Evolutionary conservation across 306 rosid genomes (phyloP).

Genomic region (Quercus aquifolioides): DNA sequence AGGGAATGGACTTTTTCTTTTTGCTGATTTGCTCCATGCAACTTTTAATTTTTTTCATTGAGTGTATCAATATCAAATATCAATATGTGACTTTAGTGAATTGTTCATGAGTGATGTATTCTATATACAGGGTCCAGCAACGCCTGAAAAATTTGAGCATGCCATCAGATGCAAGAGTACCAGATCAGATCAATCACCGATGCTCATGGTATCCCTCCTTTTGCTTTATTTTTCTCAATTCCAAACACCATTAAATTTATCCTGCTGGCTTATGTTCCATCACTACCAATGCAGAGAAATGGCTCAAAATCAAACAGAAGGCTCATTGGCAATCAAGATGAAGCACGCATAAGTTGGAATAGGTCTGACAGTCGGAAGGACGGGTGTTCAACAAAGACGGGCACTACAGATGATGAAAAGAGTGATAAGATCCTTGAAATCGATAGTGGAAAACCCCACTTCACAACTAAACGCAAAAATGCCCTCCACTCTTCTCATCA

Average conservation of each 20-base stretch:
- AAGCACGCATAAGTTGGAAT: conserved; percentile 11
- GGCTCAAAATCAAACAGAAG: conserved; percentile 47
- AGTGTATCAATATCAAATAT: too few species aligned
- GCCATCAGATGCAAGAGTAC: conserved; percentile 48
- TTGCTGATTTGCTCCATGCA: neutral
- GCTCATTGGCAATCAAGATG: conserved; percentile 22
- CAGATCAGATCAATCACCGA: conserved; percentile 49
- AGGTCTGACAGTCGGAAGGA: conserved; percentile 20
- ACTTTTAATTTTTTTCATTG: neutral
- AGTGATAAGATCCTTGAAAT: conserved; percentile 44
- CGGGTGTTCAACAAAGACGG: conserved; percentile 33
- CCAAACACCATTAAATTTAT: neutral
- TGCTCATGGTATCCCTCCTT: conserved; percentile 39
- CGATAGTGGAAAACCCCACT: conserved; percentile 46
- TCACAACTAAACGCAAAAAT: conserved; percentile 35
- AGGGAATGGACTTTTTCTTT: neutral
- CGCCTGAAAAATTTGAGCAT: conserved; percentile 84
- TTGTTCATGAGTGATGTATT: neutral
- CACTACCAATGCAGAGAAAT: conserved; percentile 49
- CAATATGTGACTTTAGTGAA: too few species aligned
- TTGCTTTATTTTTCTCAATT: neutral
- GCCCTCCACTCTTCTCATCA: conserved; percentile 40
- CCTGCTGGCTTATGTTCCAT: neutral
- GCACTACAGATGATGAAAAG: conserved; percentile 39
- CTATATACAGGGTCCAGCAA: conserved; percentile 60